phyloP scores from a whole-genome alignment of 164 flowering plant species.

The Tetracentron sinense region DNA sequence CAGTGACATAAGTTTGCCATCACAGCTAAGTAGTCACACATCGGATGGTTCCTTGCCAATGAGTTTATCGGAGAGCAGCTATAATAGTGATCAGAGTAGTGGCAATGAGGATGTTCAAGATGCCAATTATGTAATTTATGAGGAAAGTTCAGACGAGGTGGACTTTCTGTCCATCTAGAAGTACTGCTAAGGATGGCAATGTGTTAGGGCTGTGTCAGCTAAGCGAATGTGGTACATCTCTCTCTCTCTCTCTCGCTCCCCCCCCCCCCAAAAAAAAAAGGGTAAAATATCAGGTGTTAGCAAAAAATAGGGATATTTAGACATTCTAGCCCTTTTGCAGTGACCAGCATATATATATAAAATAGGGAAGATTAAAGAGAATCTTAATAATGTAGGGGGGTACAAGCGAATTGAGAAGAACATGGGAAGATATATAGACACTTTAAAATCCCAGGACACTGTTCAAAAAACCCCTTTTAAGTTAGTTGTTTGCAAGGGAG shows the following conservation, averaged over 20 bases:
- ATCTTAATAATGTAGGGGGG: too few species aligned
- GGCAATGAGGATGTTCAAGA: conserved; percentile 69
- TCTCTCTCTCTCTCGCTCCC: neutral
- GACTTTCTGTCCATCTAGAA: conserved; percentile 38
- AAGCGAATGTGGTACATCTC: neutral
- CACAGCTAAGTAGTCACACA: conserved; percentile 38
- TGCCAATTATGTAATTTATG: conserved; percentile 37
- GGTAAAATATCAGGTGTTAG: too few species aligned
- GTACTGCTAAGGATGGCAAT: conserved; percentile 2
- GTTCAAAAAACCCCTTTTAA: too few species aligned
- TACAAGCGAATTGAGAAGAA: too few species aligned
- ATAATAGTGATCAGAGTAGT: conserved; percentile 70
- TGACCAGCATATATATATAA: too few species aligned
- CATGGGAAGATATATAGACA: too few species aligned
- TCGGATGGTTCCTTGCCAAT: conserved; percentile 42
- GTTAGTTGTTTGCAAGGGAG: too few species aligned
- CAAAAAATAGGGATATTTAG: too few species aligned
- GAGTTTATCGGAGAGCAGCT: conserved; percentile 67
- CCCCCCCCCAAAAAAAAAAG: too few species aligned
- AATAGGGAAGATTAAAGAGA: too few species aligned
- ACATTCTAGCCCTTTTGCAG: too few species aligned
- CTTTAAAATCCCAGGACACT: too few species aligned
- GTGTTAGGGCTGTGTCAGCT: neutral
- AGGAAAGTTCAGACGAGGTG: conserved; percentile 75
- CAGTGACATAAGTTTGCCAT: conserved; percentile 47